Conservation (phyloP, 495 filamentous ascomycete genomes). For the Lasiosphaeria miniovina region DNA sequence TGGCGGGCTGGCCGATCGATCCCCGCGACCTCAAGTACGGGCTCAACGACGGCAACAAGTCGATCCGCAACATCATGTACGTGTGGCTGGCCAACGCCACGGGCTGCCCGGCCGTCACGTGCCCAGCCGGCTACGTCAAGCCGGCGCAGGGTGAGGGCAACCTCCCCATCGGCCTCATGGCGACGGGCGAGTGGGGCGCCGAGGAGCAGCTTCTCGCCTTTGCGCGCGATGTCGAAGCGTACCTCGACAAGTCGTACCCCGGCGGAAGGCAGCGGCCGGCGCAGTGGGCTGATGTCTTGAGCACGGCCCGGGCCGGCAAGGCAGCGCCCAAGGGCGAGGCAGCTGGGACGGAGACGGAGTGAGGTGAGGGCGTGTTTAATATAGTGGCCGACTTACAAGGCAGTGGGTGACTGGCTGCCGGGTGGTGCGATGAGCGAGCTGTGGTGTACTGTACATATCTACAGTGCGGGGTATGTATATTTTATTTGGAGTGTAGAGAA, state of each 20-base stretch:
- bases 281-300: slow-evolving; percentile 44
- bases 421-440: no score
- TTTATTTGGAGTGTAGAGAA: no score
- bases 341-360: neutral
- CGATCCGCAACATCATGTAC: slow-evolving; percentile 80
- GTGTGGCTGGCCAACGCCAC: slow-evolving; percentile 82
- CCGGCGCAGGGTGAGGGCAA: slow-evolving; percentile 44
- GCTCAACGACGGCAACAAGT: slow-evolving; percentile 67
- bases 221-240: slow-evolving; percentile 65
- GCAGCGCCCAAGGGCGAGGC: neutral
- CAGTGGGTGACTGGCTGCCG: no score
- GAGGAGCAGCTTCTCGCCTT: slow-evolving; percentile 77
- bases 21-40: slow-evolving; percentile 57
- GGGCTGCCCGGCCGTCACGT: slow-evolving; percentile 74
- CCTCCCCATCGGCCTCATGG: slow-evolving; percentile 81
- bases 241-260: slow-evolving; percentile 33
- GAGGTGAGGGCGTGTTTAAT: neutral
- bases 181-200: slow-evolving; percentile 81
- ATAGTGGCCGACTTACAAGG: no score
- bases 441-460: no score
- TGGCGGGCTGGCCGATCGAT: slow-evolving; percentile 66
- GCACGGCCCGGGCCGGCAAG: slow-evolving; percentile 23
- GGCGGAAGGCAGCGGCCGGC: slow-evolving; percentile 38
- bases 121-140: slow-evolving; percentile 71
- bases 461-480: no score